A percentile compares a stretch with the other conserved stretches of the same genome.
phyloP scores from a whole-genome alignment of 176 grass and related monocot species.

The Oryza glumipatula region DNA sequence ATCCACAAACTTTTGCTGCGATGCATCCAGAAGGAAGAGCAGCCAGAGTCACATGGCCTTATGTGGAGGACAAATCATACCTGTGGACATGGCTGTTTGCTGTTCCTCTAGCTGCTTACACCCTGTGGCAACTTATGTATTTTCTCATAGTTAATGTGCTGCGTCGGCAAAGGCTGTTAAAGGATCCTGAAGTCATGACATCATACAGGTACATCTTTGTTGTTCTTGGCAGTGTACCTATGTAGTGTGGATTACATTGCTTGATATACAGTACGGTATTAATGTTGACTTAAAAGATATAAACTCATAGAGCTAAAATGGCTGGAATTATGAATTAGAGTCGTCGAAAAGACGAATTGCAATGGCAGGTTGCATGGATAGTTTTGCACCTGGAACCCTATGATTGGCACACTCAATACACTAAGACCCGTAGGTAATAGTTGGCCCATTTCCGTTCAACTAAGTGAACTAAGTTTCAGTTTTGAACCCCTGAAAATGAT shows the following conservation, averaged over 20 bases:
- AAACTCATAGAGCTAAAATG: background rate
- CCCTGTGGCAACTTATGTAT: conserved; percentile 90
- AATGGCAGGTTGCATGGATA: background rate
- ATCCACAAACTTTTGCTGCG: conserved; percentile 92
- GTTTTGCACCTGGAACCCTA: background rate
- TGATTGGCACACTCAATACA: background rate
- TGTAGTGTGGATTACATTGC: background rate
- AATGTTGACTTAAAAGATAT: conserved; percentile 16
- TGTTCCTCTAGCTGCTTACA: conserved; percentile 94
- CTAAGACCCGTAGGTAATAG: too few relatives aligned
- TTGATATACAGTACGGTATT: conserved; percentile 3
- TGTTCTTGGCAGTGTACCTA: conserved; percentile 22
- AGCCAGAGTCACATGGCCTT: conserved; percentile 89
- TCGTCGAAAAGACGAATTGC: background rate
- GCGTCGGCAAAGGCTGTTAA: conserved; percentile 81
- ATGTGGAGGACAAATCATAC: conserved; percentile 89
- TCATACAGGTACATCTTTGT: conserved; percentile 75
- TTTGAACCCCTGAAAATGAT: too few relatives aligned
- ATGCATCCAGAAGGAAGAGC: conserved; percentile 93
- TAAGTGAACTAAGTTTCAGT: too few relatives aligned
- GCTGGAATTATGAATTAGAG: background rate
- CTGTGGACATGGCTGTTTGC: conserved; percentile 94
- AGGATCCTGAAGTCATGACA: conserved; percentile 97
- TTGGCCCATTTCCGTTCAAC: too few relatives aligned
- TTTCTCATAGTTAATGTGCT: conserved; percentile 90